These are phyloP conservation scores for Rhizopus delemar DNA, from an alignment of 371 early-diverging fungal species.

Conservation along the genomic window DNA sequence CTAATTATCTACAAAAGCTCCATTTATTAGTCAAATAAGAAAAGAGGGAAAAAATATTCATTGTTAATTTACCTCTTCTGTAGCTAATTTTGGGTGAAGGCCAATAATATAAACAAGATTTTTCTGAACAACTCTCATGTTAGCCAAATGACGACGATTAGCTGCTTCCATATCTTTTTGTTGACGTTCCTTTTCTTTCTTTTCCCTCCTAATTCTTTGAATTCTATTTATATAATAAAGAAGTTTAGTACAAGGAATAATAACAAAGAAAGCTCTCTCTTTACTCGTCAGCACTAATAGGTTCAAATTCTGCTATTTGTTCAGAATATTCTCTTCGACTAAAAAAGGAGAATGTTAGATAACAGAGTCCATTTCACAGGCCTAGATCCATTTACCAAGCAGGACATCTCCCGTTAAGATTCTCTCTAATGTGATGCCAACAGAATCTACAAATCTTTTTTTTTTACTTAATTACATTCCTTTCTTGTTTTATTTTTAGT, in stretches of 20 bases:
- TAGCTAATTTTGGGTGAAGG: slow-evolving; percentile 78
- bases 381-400: slow-evolving; percentile 57
- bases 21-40: not conserved
- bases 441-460: slow-evolving; percentile 28
- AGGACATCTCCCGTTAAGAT: slow-evolving; percentile 82
- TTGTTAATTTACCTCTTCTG: slow-evolving; percentile 75
- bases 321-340: slow-evolving; percentile 83
- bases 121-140: slow-evolving; percentile 92
- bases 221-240: slow-evolving; percentile 36
- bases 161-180: slow-evolving; percentile 88
- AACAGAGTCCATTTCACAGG: no score
- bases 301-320: slow-evolving; percentile 85
- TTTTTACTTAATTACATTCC: not conserved
- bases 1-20: slow-evolving; percentile 60
- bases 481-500: slow-evolving; percentile 4
- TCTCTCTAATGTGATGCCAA: slow-evolving; percentile 58
- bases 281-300: slow-evolving; percentile 82
- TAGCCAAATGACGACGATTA: slow-evolving; percentile 84
- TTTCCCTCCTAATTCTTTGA: slow-evolving; percentile 69
- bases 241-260: not conserved
- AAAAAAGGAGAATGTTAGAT: not conserved
- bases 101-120: slow-evolving; percentile 95
- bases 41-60: not conserved
- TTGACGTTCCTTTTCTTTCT: slow-evolving; percentile 85
- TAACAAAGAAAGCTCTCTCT: not conserved